Evolutionary conservation across 108 stramenopile species (phyloP).

Genomic region (Nannochloropsis oceanica): DNA sequence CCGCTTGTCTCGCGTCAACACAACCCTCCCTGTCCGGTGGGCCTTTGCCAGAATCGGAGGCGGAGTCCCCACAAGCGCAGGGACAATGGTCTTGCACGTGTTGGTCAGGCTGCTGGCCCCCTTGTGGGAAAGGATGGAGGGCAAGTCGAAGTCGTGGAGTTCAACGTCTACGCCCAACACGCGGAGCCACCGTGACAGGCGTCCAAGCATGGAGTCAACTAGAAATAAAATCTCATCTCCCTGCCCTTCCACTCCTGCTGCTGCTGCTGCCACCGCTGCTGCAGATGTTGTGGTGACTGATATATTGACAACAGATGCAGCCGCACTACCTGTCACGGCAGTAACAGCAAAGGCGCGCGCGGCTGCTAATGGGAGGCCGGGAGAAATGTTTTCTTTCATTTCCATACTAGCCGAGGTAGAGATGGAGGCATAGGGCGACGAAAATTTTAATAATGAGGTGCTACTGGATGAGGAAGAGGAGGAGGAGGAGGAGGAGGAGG

Average conservation of each 20-base stretch:
- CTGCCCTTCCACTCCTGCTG: not conserved
- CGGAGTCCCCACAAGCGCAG: not conserved
- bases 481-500: not conserved
- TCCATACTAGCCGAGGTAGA: too few relatives aligned
- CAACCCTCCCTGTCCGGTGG: not conserved
- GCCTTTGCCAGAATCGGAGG: not conserved
- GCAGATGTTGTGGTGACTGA: too few relatives aligned
- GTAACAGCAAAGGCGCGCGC: too few relatives aligned
- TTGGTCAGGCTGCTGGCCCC: not conserved
- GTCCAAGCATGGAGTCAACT: not conserved
- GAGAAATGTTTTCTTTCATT: too few relatives aligned
- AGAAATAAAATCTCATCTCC: not conserved
- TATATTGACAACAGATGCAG: too few relatives aligned
- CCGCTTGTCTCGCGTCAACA: not conserved
- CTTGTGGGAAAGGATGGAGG: not conserved
- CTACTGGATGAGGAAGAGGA: not conserved
- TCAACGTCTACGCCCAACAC: not conserved
- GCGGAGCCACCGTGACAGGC: not conserved
- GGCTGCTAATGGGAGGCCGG: too few relatives aligned
- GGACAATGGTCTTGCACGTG: not conserved
- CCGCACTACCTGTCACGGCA: too few relatives aligned
- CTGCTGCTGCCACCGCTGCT: too few relatives aligned
- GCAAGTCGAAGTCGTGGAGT: not conserved
- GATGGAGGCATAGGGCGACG: too few relatives aligned
- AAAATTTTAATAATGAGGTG: too few relatives aligned